phyloP scores from a whole-genome alignment of 1,284 basidiomycete species.

The Rhodotorula sp. region DNA sequence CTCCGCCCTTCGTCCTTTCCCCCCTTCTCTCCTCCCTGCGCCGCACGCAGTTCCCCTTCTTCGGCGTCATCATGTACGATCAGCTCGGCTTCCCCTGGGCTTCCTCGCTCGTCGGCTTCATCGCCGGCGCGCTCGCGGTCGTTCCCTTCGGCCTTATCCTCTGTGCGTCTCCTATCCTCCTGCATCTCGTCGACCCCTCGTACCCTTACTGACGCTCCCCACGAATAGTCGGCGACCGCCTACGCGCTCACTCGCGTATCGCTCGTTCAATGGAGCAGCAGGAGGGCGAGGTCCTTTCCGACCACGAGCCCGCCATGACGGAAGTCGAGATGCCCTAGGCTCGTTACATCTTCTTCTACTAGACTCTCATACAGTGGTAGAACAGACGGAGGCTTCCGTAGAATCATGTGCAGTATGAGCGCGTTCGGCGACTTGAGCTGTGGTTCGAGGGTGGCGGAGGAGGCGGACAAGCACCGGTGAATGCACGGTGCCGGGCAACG shows the following conservation, averaged over 20 bases:
- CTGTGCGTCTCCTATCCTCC: slow-evolving; percentile 29
- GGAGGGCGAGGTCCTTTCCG: slow-evolving; percentile 16
- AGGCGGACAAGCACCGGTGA: no score
- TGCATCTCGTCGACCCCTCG: not conserved
- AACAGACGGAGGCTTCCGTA: not conserved
- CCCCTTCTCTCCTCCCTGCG: no score
- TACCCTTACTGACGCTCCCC: no score
- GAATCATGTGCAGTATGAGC: not conserved
- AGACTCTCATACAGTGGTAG: not conserved
- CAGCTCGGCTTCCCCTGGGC: slow-evolving; percentile 51
- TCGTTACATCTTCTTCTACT: no score
- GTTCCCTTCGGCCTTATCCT: slow-evolving; percentile 51
- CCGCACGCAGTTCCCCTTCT: slow-evolving; percentile 44
- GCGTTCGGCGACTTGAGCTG: not conserved
- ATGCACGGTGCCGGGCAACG: no score
- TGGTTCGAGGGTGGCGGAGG: no score
- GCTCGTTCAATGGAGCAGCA: slow-evolving; percentile 46
- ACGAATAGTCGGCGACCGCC: slow-evolving; percentile 39
- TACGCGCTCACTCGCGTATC: slow-evolving; percentile 50
- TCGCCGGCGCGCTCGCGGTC: slow-evolving; percentile 48
- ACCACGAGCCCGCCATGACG: not conserved
- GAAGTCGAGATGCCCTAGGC: slow-evolving; percentile 1
- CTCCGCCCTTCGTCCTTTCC: not conserved
- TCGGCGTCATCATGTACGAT: slow-evolving; percentile 49
- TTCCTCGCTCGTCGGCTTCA: slow-evolving; percentile 24